phyloP scores from a whole-genome alignment of 192 early-diverging fungal species.

The Coemansia furcata region DNA sequence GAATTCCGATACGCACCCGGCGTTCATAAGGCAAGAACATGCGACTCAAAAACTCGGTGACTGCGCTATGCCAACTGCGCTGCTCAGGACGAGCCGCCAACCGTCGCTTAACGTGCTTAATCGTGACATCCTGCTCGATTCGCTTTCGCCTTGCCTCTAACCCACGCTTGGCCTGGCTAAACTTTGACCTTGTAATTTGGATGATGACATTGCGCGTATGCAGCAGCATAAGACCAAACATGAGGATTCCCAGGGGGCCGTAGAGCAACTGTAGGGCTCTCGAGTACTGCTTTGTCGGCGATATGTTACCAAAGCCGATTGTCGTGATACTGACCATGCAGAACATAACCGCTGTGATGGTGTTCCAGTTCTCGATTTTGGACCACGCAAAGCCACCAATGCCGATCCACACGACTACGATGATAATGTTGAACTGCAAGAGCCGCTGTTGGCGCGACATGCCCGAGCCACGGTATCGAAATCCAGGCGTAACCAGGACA shows the following conservation, averaged over 20 bases:
- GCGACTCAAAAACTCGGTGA: slow-evolving; percentile 24
- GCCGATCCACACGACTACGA: slow-evolving; percentile 52
- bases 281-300: slow-evolving; percentile 38
- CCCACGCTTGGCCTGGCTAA: slow-evolving; percentile 32
- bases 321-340: slow-evolving; percentile 53
- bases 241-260: slow-evolving; percentile 46
- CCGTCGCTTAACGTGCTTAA: slow-evolving; percentile 32
- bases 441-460: slow-evolving; percentile 53
- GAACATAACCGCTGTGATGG: slow-evolving; percentile 44
- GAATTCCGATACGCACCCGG: slow-evolving; percentile 40
- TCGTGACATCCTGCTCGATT: slow-evolving; percentile 35
- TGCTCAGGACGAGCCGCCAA: slow-evolving; percentile 30
- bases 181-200: slow-evolving; percentile 38
- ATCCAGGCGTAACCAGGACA: slow-evolving; percentile 43
- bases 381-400: slow-evolving; percentile 53
- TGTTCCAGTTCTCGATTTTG: slow-evolving; percentile 51
- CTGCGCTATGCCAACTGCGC: slow-evolving; percentile 16
- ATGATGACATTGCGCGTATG: slow-evolving; percentile 52
- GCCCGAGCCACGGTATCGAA: slow-evolving; percentile 51
- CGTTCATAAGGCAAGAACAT: slow-evolving; percentile 25
- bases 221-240: slow-evolving; percentile 52
- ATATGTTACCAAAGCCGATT: slow-evolving; percentile 49
- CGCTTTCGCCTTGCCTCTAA: slow-evolving; percentile 25
- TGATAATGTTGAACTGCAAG: slow-evolving; percentile 52
- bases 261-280: slow-evolving; percentile 42